Base-by-base conservation (phyloP, 2,329 filamentous ascomycete species). In the Fusarium chaquense region DNA sequence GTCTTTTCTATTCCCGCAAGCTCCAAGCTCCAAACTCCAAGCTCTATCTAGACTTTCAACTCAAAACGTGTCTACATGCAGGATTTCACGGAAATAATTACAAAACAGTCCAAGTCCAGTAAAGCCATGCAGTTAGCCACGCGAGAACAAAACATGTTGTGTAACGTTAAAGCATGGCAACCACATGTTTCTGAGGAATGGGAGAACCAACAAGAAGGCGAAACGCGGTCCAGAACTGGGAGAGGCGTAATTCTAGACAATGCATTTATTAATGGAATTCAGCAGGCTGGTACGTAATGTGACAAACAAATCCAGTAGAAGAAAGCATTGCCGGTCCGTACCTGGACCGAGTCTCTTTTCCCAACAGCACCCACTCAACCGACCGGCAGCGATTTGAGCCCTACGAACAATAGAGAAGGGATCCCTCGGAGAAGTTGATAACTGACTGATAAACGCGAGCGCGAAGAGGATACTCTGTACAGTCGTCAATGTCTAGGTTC, bases 141-240 rank as follows among this genome's bases (percentile, higher is more conserved):
- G 50, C 44, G 65, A 69, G 54, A 45, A 54, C 59, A 20, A 20
- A 47, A n/a, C 20, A 63, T 58, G 12, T 11, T 40, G 33, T 47
- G 22, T 55, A 61, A 49, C 61, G 30, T 49, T 41, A 66, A 54
- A 40, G 35, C 70, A 59, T 67, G 70, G 63, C 50, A 70, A 58
- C 47, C 50, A 56, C 62, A 62, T 69, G 52, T 56, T 40, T 58
- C 44, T 35, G 22, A 53, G 59, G 58, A 45, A 65, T 61, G 44
- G 26, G 67, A 16, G 49, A 72, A 67, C 59, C 55, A 65, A 50
- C 62, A 57, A 38, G 15, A 24, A 66, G 52, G 47, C 47, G 43
- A 61, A 41, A 4, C 7, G 55, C 26, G 45, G 55, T 13, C 47
- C 62, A 65, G 62, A 65, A 53, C 55, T 40, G 28, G 32, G 33